Evolutionary conservation across 371 early-diverging fungal species (phyloP).

Genomic region (Dichotomocladium elegans): DNA sequence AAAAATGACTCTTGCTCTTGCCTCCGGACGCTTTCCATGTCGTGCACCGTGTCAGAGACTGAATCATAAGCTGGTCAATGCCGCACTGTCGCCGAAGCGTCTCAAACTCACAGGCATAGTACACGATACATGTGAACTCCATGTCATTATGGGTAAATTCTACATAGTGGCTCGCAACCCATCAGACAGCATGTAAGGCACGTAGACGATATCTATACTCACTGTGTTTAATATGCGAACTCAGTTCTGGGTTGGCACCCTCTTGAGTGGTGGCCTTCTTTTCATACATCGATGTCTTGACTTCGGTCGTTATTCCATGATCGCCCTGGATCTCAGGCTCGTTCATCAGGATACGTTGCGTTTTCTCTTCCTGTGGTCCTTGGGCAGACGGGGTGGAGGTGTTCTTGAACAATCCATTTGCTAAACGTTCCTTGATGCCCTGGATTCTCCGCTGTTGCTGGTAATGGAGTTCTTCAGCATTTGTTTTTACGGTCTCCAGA

Average conservation of each 20-base stretch:
- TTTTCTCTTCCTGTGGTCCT: not conserved
- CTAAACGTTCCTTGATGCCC: slow-evolving; percentile 1
- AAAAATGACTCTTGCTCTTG: slow-evolving; percentile 66
- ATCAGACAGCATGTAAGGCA: no score
- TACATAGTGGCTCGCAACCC: no score
- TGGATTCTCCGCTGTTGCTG: slow-evolving; percentile 10
- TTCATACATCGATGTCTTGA: slow-evolving; percentile 20
- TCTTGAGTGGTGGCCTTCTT: not conserved
- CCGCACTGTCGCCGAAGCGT: slow-evolving; percentile 75
- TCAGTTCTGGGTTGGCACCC: no score
- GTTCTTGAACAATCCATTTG: not conserved
- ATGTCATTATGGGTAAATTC: slow-evolving; percentile 72
- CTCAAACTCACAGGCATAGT: slow-evolving; percentile 87
- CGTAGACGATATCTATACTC: no score
- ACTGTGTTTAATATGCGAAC: slow-evolving; percentile 45
- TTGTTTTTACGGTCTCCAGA: slow-evolving; percentile 26
- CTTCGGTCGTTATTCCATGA: slow-evolving; percentile 19
- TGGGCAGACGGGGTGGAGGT: not conserved
- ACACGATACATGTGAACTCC: slow-evolving; percentile 77
- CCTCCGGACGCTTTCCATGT: slow-evolving; percentile 82
- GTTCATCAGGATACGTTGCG: not conserved
- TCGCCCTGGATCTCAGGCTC: not conserved
- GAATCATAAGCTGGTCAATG: slow-evolving; percentile 69
- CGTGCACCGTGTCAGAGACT: slow-evolving; percentile 78
- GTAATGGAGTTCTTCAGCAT: slow-evolving; percentile 23